phyloP scores from a whole-genome alignment of 805 yeast genomes.

The Candida wancherniae region DNA sequence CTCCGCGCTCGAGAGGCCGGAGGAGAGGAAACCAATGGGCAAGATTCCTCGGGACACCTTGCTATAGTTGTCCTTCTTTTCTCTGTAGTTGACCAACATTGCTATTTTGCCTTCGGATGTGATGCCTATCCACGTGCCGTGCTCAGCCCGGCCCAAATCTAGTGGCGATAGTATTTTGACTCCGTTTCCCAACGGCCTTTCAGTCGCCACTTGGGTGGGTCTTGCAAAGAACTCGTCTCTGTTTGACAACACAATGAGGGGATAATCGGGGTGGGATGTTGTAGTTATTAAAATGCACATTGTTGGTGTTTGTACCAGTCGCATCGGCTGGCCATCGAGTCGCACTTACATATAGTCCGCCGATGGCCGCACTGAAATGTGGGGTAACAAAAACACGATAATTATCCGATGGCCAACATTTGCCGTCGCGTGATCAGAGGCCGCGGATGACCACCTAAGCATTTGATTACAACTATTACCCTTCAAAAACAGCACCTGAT shows the following conservation, averaged over 20 bases:
- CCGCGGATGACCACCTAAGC: no score
- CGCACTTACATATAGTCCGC: no score
- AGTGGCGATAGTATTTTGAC: slow-evolving; percentile 55
- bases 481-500: no score
- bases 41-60: slow-evolving; percentile 51
- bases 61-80: slow-evolving; percentile 27
- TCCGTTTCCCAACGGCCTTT: slow-evolving; percentile 28
- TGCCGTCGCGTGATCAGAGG: no score
- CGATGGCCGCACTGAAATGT: no score
- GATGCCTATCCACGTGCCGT: slow-evolving; percentile 91
- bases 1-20: slow-evolving; percentile 27
- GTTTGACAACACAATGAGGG: slow-evolving; percentile 73
- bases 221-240: slow-evolving; percentile 81
- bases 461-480: no score
- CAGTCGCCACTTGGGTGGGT: slow-evolving; percentile 57
- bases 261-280: slow-evolving; percentile 64
- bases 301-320: no score
- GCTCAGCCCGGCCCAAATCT: slow-evolving; percentile 67
- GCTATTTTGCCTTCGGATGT: slow-evolving; percentile 56
- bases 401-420: no score
- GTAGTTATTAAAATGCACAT: slow-evolving; percentile 83
- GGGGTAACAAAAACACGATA: no score
- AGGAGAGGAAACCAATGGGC: slow-evolving; percentile 42
- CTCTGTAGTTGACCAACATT: slow-evolving; percentile 72
- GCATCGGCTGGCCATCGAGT: no score